Evolutionary conservation across 441 rosid species (phyloP).

Genomic region (Erysimum cheiri): DNA sequence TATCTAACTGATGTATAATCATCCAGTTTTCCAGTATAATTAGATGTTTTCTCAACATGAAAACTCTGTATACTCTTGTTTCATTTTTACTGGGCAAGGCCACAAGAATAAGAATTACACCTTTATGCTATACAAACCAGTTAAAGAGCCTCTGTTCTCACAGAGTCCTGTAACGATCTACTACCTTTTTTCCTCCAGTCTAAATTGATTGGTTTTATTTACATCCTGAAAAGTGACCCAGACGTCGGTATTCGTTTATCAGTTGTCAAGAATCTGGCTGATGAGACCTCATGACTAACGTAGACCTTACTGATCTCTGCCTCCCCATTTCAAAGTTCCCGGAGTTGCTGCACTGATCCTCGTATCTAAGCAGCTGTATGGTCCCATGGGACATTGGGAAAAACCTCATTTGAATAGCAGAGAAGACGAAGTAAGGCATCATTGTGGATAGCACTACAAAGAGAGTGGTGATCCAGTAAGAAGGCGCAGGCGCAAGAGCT

Average conservation of each 20-base stretch:
- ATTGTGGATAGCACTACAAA: constrained; percentile 54
- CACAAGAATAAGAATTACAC: constrained; percentile 29
- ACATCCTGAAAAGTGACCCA: constrained; percentile 27
- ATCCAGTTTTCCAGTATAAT: constrained; percentile 19
- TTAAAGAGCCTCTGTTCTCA: constrained; percentile 11
- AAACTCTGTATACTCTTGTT: constrained; percentile 7
- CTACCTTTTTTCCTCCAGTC: constrained; percentile 2
- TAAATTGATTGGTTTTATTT: constrained; percentile 13
- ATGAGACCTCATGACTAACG: constrained; percentile 47
- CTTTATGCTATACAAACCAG: constrained; percentile 7
- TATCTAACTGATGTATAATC: constrained; percentile 25
- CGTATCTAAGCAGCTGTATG: constrained; percentile 68
- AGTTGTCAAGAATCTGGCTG: constrained; percentile 27
- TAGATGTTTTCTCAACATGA: constrained; percentile 11
- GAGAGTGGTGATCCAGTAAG: constrained; percentile 63
- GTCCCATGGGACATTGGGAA: constrained; percentile 75
- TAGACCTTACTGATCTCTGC: constrained; percentile 62
- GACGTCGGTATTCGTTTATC: not conserved
- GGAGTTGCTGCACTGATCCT: constrained; percentile 59
- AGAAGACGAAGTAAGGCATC: constrained; percentile 60
- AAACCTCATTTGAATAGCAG: constrained; percentile 65
- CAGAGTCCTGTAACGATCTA: constrained; percentile 12
- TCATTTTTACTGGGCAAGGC: constrained; percentile 7
- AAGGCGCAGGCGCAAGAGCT: constrained; percentile 65
- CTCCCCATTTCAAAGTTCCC: constrained; percentile 60